Percentiles rank a stretch among this genome's conserved stretches.
Conservation (phyloP, 139 green algal species). For the Chlamydomonas sphaeroides region DNA sequence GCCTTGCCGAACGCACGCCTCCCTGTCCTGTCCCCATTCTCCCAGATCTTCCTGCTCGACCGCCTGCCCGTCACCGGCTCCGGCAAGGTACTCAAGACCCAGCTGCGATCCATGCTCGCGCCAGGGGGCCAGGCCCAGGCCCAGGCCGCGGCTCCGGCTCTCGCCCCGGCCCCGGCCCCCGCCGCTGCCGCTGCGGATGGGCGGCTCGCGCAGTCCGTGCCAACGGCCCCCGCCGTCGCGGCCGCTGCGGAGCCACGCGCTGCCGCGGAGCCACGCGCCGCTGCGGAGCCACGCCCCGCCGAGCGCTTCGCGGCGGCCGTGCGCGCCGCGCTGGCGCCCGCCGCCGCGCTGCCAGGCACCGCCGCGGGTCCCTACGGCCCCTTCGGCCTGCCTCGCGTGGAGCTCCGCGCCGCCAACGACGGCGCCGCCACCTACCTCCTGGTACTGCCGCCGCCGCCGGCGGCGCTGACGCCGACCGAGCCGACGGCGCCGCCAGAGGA, state of each 20-base stretch:
- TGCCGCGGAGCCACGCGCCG: too few relatives aligned
- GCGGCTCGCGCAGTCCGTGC: too few relatives aligned
- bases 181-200: too few relatives aligned
- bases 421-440: neutral
- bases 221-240: too few relatives aligned
- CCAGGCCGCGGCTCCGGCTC: neutral
- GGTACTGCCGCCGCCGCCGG: neutral
- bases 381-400: neutral
- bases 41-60: constrained; percentile 71
- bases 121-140: neutral
- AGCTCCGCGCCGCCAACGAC: neutral
- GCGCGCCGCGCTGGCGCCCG: constrained; percentile 28
- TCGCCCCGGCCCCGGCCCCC: neutral
- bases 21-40: too few relatives aligned
- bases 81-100: constrained; percentile 88
- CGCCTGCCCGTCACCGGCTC: constrained; percentile 80
- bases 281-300: too few relatives aligned
- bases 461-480: neutral
- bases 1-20: too few relatives aligned
- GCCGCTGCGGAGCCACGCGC: too few relatives aligned
- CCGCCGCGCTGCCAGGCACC: neutral
- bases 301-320: constrained; percentile 8
- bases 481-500: neutral
- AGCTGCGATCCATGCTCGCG: constrained; percentile 60
- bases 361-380: neutral